A percentile compares a stretch with the other conserved stretches of the same genome.
Evolutionary conservation across 495 filamentous ascomycete species (phyloP).

Genomic region (Trichocladium antarcticum): DNA sequence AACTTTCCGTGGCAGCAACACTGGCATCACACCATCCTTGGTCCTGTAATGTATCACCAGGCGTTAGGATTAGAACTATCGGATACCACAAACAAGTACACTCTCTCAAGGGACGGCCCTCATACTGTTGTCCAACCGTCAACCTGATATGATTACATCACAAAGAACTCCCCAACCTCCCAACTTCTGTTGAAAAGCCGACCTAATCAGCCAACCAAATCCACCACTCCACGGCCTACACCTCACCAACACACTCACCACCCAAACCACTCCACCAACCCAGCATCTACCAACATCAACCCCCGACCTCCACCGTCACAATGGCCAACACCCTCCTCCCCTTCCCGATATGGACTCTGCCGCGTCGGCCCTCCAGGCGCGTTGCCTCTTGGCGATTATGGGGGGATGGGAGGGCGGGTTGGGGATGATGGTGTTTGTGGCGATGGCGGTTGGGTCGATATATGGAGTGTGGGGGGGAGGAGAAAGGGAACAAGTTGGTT

Average conservation of each 20-base stretch:
- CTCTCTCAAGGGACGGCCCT: no score
- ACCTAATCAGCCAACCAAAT: no score
- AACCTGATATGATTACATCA: no score
- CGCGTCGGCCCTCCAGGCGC: conserved; percentile 10
- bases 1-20: no score
- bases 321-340: background rate
- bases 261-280: background rate
- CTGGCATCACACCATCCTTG: no score
- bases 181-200: no score
- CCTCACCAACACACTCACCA: background rate
- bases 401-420: background rate
- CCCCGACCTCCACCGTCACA: background rate
- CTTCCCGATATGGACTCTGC: background rate
- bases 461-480: background rate
- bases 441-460: conserved; percentile 2
- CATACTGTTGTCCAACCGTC: no score
- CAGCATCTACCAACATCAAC: background rate
- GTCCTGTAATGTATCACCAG: no score
- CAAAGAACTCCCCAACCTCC: no score
- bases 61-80: no score
- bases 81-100: no score
- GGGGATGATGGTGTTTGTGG: background rate
- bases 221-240: no score
- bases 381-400: background rate
- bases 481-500: background rate